Evolutionary conservation across 129 eudicot genomes (phyloP).

Genomic region (Smallanthus sonchifolius): DNA sequence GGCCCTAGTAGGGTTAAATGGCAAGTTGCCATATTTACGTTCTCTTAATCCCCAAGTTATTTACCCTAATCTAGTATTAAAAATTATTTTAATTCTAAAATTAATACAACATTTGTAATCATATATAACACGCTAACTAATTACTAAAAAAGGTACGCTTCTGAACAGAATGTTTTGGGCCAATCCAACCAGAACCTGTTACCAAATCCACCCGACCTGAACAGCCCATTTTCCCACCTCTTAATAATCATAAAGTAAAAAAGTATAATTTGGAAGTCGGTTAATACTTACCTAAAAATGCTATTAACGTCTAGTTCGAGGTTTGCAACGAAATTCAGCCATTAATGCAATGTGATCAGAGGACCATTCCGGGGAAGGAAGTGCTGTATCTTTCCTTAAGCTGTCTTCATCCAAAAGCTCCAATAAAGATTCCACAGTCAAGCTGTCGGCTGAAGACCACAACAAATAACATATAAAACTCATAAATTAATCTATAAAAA

Average conservation of each 20-base stretch:
- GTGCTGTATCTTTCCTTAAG: conserved; percentile 89
- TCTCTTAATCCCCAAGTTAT: too few relatives aligned
- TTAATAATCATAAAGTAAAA: not conserved
- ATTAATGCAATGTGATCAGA: conserved; percentile 94
- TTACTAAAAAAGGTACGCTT: not conserved
- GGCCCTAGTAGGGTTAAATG: too few relatives aligned
- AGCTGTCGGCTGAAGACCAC: conserved; percentile 70
- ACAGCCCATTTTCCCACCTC: not conserved
- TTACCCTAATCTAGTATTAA: too few relatives aligned
- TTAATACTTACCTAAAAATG: conserved; percentile 33
- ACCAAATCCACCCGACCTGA: not conserved
- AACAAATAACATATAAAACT: not conserved
- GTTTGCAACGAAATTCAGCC: conserved; percentile 93
- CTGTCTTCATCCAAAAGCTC: conserved; percentile 95
- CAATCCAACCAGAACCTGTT: not conserved
- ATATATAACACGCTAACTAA: not conserved
- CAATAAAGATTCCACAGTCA: conserved; percentile 85
- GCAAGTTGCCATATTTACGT: too few relatives aligned
- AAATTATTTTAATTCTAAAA: not conserved
- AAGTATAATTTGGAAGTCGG: not conserved
- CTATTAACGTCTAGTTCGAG: conserved; percentile 69
- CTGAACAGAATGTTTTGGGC: not conserved
- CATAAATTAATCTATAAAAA: not conserved
- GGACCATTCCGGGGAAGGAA: conserved; percentile 99
- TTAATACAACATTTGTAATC: not conserved